Evolutionary conservation across 768 basidiomycete species (phyloP).

Genomic region (Leucocoprinus birnbaumii): DNA sequence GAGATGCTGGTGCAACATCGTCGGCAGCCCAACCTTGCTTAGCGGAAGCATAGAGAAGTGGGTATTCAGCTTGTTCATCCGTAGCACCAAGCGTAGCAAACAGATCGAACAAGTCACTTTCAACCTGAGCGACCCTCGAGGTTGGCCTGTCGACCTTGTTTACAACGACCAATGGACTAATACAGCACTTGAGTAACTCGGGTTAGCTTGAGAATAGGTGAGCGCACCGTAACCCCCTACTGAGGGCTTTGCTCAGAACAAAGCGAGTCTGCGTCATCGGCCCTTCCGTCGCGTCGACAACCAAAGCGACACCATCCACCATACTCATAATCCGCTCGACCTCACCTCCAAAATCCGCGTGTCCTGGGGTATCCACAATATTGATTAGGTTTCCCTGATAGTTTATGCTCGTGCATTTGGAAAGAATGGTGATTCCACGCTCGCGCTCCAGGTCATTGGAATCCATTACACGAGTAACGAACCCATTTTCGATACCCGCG

Average conservation of each 20-base stretch:
- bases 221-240: slow-evolving; percentile 37
- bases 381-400: slow-evolving; percentile 51
- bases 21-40: slow-evolving; percentile 48
- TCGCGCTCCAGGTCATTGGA: slow-evolving; percentile 54
- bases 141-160: slow-evolving; percentile 47
- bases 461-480: slow-evolving; percentile 48
- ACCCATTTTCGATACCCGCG: slow-evolving; percentile 25
- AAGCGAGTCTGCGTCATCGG: slow-evolving; percentile 61
- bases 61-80: slow-evolving; percentile 51
- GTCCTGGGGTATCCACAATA: slow-evolving; percentile 61
- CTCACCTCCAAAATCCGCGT: slow-evolving; percentile 63
- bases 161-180: slow-evolving; percentile 45
- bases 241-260: slow-evolving; percentile 45
- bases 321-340: slow-evolving; percentile 60
- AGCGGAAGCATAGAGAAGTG: slow-evolving; percentile 47
- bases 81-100: slow-evolving; percentile 49
- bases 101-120: slow-evolving; percentile 47
- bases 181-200: neutral
- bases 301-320: slow-evolving; percentile 59
- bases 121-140: slow-evolving; percentile 41
- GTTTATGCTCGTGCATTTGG: slow-evolving; percentile 52
- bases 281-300: slow-evolving; percentile 59
- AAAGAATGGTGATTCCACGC: slow-evolving; percentile 60
- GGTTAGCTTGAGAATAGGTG: neutral
- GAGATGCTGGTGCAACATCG: slow-evolving; percentile 18